phyloP scores from a whole-genome alignment of 176 grass and related monocot species.

The Pontederia crassipes region DNA sequence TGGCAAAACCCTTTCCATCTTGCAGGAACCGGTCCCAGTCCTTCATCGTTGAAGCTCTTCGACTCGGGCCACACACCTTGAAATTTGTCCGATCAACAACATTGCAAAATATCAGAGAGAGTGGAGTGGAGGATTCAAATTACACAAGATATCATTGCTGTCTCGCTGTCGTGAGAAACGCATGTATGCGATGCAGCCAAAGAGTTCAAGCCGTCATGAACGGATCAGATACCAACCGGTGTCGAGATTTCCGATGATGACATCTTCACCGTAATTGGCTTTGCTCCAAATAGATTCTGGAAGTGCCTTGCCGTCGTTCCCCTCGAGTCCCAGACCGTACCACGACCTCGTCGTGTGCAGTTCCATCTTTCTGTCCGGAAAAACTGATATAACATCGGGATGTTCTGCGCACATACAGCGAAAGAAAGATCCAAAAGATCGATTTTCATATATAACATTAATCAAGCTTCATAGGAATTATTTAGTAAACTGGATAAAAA shows the following conservation, averaged over 20 bases:
- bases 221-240: conserved; percentile 25
- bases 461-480: no score
- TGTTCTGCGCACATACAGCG: conserved; percentile 24
- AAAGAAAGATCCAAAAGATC: no score
- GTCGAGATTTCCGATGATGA: conserved; percentile 64
- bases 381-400: conserved; percentile 45
- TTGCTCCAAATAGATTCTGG: conserved; percentile 38
- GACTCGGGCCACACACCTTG: conserved; percentile 84
- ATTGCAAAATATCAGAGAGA: no score
- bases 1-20: conserved; percentile 65
- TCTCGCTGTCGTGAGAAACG: no score
- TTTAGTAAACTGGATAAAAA: no score
- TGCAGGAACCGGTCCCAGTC: conserved; percentile 33
- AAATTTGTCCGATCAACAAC: neutral
- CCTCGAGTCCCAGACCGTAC: conserved; percentile 35
- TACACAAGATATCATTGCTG: no score
- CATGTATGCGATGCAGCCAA: no score
- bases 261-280: conserved; percentile 36
- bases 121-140: no score
- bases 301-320: conserved; percentile 20
- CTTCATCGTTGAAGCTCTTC: conserved; percentile 48
- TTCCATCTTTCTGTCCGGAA: conserved; percentile 37
- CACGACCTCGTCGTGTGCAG: conserved; percentile 75
- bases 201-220: no score
- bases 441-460: no score